phyloP scores from a whole-genome alignment of 2,329 filamentous ascomycete species.

The Colletotrichum coccodes region DNA sequence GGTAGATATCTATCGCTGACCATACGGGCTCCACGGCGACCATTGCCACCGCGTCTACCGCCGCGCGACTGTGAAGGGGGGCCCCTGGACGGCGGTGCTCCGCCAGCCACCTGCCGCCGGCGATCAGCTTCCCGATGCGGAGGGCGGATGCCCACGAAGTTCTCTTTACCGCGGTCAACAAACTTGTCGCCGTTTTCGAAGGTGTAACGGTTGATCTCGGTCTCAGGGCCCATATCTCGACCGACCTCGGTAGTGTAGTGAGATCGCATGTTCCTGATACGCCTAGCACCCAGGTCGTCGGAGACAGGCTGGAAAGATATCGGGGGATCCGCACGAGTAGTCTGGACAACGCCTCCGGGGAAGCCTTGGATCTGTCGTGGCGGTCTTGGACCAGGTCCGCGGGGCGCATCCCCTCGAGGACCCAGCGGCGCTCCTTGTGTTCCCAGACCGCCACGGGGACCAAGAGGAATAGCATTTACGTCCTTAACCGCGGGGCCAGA shows the following conservation, averaged over 20 bases:
- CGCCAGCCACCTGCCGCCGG: constrained; percentile 39
- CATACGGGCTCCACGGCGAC: constrained; percentile 39
- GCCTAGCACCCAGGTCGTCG: constrained; percentile 69
- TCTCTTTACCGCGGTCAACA: constrained; percentile 78
- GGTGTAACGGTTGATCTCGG: constrained; percentile 74
- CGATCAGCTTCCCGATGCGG: constrained; percentile 62
- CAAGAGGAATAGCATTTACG: constrained; percentile 48
- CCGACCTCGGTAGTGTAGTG: constrained; percentile 55
- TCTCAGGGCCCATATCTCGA: constrained; percentile 55
- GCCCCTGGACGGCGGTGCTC: constrained; percentile 31
- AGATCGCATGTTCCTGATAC: constrained; percentile 67
- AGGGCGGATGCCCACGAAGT: constrained; percentile 71
- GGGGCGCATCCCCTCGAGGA: constrained; percentile 48
- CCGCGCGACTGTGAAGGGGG: background rate
- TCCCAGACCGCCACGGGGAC: constrained; percentile 38
- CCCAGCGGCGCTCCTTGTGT: constrained; percentile 43
- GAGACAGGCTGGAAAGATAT: constrained; percentile 68
- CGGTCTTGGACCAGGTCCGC: constrained; percentile 39
- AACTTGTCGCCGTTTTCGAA: constrained; percentile 75
- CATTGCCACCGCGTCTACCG: constrained; percentile 39
- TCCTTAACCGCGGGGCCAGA: constrained; percentile 35
- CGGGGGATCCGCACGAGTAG: constrained; percentile 53
- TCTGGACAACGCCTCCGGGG: constrained; percentile 37
- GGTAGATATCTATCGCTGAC: constrained; percentile 48
- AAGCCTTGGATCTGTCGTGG: constrained; percentile 32